Base-by-base conservation (phyloP, 805 yeast genomes). In the Metahyphopichia silvanorum region DNA sequence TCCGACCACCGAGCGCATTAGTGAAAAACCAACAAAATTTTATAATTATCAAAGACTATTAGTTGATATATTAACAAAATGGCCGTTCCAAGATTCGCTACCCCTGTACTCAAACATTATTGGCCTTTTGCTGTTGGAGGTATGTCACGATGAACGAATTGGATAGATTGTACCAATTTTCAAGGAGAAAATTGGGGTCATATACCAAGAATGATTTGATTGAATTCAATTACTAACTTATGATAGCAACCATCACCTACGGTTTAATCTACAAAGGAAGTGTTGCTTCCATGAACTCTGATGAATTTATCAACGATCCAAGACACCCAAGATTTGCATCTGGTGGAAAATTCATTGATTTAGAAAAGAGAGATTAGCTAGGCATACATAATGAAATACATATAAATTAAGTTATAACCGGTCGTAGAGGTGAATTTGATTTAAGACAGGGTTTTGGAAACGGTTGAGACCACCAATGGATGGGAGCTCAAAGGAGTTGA, bases 41-140 rank as follows among this genome's bases (percentile, higher is more conserved):
- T 29, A 16, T 26, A 22, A 24, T 16, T 22, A 29, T 16, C 24
- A 29, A 23, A 17, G 25, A 25, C 12, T 29, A 16, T 16, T 22
- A 18, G 27, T 25, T 14, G 19, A 16, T 13, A 33, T 11, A 8
- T 16, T 21, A 16, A 28, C 21, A 46, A 31, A 42, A 60, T 61
- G 67, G 46, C 51, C 46, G 53, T 62, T 50, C 56, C 58, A 56
- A 60, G 58, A 53, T 73, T 66, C 55, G 61, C 71, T 46, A 69
- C 76, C 45, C 78, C 79, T 42, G 60, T 73, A 42, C 51, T 74
- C 55, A 86, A 83, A 66, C 76, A 78, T 60, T 79, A 75, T 76
- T 86, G 95, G 95, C 95, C 95, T 57, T 82, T 85, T 63, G 83
- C 83, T 53, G 79, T 76, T 55, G 94, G 93, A 58, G 88, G 91